Evolutionary conservation across 805 yeast genomes (phyloP), one percentile per base, ranked within the genome.

Genomic region (Zygosaccharomyces bisporus): DNA sequence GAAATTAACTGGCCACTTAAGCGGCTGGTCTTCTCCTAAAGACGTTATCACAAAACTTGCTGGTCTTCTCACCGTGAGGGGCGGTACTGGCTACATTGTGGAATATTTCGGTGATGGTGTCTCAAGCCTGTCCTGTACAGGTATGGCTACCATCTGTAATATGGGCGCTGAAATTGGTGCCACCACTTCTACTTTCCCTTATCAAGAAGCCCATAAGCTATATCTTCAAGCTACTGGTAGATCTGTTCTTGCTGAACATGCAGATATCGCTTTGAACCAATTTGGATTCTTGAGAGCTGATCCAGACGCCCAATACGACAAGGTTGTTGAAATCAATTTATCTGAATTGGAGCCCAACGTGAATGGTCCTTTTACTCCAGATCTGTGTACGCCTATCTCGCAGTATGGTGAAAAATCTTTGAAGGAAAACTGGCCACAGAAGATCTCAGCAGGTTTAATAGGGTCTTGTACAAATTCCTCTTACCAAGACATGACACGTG

Each of bases 91-190:
- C 52, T 81, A 75, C 67, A 89, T 93, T 61, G 90, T 93, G 41
- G 99, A 93, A 73, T 93, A 93, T 73, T 91, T 87, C 63, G 99
- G 99, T 63, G 88, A 82, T 44, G 99, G 99, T 72, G 95, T 89
- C 36, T 74, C 82, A 50, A 73, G 84, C 43, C 78, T 93, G 60
- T 83, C 95, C 18, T 88, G 96, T 74, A 93, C 99, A 27, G 99
- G 99, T 73, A 93, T 93, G 99, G 99, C 95, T 50, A 93, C 99
- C 49, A 91, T 93, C 67, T 91, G 98, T 78, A 93, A 93, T 71
- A 93, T 93, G 99, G 99, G 99, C 66, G 99, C 99, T 44, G 99
- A 93, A 72, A 89, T 93, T 47, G 99, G 99, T 69, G 99, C 99
- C 34, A 93, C 99, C 30, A 93, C 99, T 34, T 91, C 98, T 18